Conservation (phyloP, 495 filamentous ascomycete genomes). For the Cetradonia linearis region DNA sequence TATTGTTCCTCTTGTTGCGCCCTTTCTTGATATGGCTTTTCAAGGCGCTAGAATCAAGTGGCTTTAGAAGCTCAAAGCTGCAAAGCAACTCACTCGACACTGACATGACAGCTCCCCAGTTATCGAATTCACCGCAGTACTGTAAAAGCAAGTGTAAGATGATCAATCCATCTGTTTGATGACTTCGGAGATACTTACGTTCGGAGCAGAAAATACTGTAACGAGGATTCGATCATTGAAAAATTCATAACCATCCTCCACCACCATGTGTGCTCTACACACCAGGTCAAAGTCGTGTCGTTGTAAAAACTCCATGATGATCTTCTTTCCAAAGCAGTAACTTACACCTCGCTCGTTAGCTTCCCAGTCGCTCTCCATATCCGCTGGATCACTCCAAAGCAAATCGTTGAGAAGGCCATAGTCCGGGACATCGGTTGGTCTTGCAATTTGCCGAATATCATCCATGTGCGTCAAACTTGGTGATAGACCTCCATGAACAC, state of each 20-base stretch:
- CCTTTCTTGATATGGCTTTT: conserved; percentile 99
- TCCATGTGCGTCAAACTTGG: conserved; percentile 93
- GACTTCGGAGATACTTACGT: conserved; percentile 50
- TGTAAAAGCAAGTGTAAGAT: conserved; percentile 32
- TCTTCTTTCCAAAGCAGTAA: conserved; percentile 97
- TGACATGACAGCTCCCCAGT: conserved; percentile 98
- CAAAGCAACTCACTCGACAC: conserved; percentile 88
- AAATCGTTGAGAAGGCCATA: conserved; percentile 95
- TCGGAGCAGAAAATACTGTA: conserved; percentile 95
- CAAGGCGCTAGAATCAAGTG: conserved; percentile 87
- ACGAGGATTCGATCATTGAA: conserved; percentile 93
- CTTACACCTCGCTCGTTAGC: conserved; percentile 95
- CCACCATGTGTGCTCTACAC: conserved; percentile 97
- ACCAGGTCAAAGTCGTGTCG: conserved; percentile 96
- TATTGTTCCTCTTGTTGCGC: conserved; percentile 77
- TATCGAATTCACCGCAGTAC: conserved; percentile 99
- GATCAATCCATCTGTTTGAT: conserved; percentile 6
- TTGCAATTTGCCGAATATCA: conserved; percentile 90
- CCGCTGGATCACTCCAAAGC: conserved; percentile 95
- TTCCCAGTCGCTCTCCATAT: conserved; percentile 97
- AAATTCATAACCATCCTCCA: conserved; percentile 99
- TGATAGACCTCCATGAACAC: conserved; percentile 92
- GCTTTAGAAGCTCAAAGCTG: conserved; percentile 95
- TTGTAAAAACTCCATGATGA: conserved; percentile 93
- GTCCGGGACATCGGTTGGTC: conserved; percentile 95